Evolutionary conservation across 2,329 filamentous ascomycete species (phyloP).

Genomic region (Claviceps citrina): DNA sequence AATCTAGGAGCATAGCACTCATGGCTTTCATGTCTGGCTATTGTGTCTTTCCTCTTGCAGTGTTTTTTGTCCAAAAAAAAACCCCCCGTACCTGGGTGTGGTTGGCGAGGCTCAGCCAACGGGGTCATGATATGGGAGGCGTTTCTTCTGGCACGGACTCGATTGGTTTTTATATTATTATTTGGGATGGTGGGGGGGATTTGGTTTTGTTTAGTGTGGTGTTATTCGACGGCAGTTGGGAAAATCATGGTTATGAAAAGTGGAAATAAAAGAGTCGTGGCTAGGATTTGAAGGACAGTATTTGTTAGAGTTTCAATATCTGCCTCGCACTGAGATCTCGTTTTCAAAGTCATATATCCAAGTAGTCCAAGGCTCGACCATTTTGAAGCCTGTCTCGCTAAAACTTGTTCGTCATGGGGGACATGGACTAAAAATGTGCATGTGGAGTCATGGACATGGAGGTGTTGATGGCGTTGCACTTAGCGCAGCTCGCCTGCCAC

Average conservation of each 20-base stretch:
- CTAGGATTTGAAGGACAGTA: background rate
- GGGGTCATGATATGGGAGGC: background rate
- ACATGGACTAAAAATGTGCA: too few relatives aligned
- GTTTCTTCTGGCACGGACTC: background rate
- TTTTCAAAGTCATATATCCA: too few relatives aligned
- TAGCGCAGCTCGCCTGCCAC: too few relatives aligned
- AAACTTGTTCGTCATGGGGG: too few relatives aligned
- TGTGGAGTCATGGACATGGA: too few relatives aligned
- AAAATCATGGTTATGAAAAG: background rate
- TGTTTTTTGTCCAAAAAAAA: background rate
- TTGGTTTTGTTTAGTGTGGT: background rate
- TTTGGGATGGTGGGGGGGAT: too few relatives aligned
- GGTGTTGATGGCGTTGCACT: too few relatives aligned
- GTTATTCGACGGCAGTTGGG: background rate
- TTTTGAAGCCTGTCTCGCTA: too few relatives aligned
- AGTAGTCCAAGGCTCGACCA: too few relatives aligned
- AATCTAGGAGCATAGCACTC: conserved; percentile 12
- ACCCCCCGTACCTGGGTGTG: background rate
- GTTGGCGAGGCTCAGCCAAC: background rate
- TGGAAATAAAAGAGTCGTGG: background rate
- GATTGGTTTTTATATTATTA: too few relatives aligned
- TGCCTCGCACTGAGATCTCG: too few relatives aligned
- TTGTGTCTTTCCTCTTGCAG: background rate
- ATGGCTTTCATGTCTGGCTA: background rate
- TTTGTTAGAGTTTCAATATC: background rate